Percentiles rank a stretch among this genome's conserved stretches.
phyloP scores from a whole-genome alignment of 2,329 filamentous ascomycete genomes.

The Venturia carpophila region DNA sequence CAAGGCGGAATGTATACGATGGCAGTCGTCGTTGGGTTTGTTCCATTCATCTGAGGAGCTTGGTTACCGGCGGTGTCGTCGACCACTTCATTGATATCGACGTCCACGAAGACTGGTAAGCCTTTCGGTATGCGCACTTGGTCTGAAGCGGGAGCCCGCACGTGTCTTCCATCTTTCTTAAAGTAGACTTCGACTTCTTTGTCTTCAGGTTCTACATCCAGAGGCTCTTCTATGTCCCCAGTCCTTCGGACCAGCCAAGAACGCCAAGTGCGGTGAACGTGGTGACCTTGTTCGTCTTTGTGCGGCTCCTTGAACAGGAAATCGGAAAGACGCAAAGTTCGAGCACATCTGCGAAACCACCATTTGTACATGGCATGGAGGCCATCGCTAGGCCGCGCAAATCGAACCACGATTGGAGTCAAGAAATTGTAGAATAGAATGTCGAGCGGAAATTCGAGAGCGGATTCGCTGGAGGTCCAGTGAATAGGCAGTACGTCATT shows the following conservation, averaged over 20 bases:
- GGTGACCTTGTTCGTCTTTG: slow-evolving; percentile 70
- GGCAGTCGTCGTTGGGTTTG: slow-evolving; percentile 39
- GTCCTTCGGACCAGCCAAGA: slow-evolving; percentile 42
- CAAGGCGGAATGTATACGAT: slow-evolving; percentile 69
- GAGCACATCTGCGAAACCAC: slow-evolving; percentile 90
- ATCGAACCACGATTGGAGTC: slow-evolving; percentile 76
- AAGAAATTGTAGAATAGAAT: slow-evolving; percentile 95
- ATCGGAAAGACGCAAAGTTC: slow-evolving; percentile 71
- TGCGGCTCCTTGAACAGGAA: slow-evolving; percentile 85
- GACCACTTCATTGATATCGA: slow-evolving; percentile 61
- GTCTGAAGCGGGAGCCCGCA: slow-evolving; percentile 88
- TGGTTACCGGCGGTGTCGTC: slow-evolving; percentile 46
- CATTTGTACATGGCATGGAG: slow-evolving; percentile 82
- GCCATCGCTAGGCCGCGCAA: slow-evolving; percentile 77
- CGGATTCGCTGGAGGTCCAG: slow-evolving; percentile 86
- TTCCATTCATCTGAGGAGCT: slow-evolving; percentile 26
- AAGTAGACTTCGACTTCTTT: slow-evolving; percentile 43
- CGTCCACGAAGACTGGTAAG: slow-evolving; percentile 68
- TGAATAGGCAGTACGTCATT: slow-evolving; percentile 76
- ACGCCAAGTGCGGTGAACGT: slow-evolving; percentile 54
- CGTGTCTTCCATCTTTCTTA: slow-evolving; percentile 65
- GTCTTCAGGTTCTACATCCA: slow-evolving; percentile 26
- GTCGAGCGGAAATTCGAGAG: slow-evolving; percentile 90
- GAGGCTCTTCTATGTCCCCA: background rate
- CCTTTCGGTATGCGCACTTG: slow-evolving; percentile 90